Conservation (phyloP, 805 yeast genomes). For the Tetrapisispora fleetii region DNA sequence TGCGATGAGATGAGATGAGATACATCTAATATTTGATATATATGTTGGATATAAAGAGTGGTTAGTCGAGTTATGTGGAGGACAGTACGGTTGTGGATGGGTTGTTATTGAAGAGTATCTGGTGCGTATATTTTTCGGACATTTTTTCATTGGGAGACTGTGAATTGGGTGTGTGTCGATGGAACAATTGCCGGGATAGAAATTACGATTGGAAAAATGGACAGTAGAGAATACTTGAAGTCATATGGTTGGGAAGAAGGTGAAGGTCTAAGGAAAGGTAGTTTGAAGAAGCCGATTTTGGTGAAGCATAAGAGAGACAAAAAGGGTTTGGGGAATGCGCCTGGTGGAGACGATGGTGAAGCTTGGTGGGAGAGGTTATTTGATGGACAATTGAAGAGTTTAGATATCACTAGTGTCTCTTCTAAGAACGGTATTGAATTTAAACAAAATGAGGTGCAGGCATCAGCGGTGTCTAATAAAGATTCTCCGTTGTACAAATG, state of each 20-base stretch:
- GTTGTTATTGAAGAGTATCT: background rate
- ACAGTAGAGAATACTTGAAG: conserved; percentile 60
- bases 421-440: conserved; percentile 37
- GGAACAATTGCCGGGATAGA: background rate
- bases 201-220: conserved; percentile 36
- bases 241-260: conserved; percentile 92
- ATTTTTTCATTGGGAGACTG: background rate
- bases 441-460: conserved; percentile 41
- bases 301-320: conserved; percentile 86
- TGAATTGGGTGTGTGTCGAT: background rate
- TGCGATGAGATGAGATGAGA: conserved; percentile 10
- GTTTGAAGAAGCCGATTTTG: conserved; percentile 72
- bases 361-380: conserved; percentile 97
- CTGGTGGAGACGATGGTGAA: conserved; percentile 57
- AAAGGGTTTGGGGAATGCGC: conserved; percentile 79
- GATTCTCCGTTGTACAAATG: conserved; percentile 68
- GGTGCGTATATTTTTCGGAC: background rate
- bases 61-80: background rate
- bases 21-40: background rate
- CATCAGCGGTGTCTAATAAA: conserved; percentile 38
- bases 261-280: conserved; percentile 70
- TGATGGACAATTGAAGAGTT: conserved; percentile 79
- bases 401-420: conserved; percentile 42
- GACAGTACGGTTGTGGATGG: background rate
- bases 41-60: background rate